Conservation (phyloP, 176 grass and related monocot species). For the Luzula sylvatica region DNA sequence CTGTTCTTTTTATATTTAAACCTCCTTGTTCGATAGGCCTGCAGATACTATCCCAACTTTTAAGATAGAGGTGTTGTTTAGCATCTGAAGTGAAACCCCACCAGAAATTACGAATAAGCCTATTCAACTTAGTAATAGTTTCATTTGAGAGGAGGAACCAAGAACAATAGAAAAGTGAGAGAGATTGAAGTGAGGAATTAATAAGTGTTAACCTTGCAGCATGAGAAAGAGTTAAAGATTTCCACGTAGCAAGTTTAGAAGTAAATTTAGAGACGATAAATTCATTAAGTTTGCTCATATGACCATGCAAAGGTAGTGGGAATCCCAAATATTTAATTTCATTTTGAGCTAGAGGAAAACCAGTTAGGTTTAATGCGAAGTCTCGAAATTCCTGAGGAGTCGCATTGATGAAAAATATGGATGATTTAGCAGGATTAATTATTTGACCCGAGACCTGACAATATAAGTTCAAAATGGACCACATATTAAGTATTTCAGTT, state of each 20-base stretch:
- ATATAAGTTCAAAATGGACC: too few relatives aligned
- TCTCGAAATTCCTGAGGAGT: not conserved
- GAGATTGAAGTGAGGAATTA: not conserved
- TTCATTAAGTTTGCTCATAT: not conserved
- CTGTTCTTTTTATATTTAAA: not conserved
- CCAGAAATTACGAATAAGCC: not conserved
- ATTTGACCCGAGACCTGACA: not conserved
- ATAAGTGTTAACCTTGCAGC: not conserved
- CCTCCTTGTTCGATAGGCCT: not conserved
- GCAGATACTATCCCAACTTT: not conserved
- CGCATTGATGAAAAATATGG: not conserved
- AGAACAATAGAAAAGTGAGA: not conserved
- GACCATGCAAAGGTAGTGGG: not conserved
- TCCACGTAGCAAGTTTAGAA: not conserved
- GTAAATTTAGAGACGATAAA: not conserved
- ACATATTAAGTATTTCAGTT: not conserved
- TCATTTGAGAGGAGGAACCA: not conserved
- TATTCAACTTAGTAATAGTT: not conserved
- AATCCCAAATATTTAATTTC: not conserved
- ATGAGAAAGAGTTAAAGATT: not conserved
- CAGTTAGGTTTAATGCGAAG: not conserved
- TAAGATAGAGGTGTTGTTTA: not conserved
- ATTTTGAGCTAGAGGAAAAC: not conserved
- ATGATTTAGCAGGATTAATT: not conserved
- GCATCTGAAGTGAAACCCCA: not conserved